A percentile compares a stretch with the other conserved stretches of the same genome.
Evolutionary conservation across 2,329 filamentous ascomycete species (phyloP).

Genomic region (Rutstroemia sp.): DNA sequence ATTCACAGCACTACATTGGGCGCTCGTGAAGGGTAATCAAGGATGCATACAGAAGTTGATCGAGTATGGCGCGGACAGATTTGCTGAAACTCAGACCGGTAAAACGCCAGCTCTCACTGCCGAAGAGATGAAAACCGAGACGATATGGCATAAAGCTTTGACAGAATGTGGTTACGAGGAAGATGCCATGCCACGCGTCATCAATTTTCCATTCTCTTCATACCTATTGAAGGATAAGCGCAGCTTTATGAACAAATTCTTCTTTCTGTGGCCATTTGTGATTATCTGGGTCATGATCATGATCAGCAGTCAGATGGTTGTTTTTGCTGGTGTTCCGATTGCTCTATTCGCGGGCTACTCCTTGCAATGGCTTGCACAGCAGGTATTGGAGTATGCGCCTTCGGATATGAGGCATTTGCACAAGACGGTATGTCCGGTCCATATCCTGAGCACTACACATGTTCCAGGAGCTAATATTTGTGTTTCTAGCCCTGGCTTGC

Average conservation of each 20-base stretch:
- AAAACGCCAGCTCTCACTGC: constrained; percentile 86
- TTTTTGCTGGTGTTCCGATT: constrained; percentile 70
- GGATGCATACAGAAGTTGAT: constrained; percentile 88
- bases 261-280: constrained; percentile 83
- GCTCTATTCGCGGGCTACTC: constrained; percentile 58
- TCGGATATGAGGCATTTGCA: constrained; percentile 85
- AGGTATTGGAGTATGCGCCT: constrained; percentile 74
- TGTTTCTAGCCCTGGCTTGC: constrained; percentile 73
- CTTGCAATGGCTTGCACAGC: constrained; percentile 70
- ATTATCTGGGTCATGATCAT: constrained; percentile 65
- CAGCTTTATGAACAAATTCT: constrained; percentile 72
- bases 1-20: constrained; percentile 94
- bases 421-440: constrained; percentile 59
- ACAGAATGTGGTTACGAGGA: constrained; percentile 77
- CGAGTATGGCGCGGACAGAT: constrained; percentile 92
- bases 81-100: constrained; percentile 79
- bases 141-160: constrained; percentile 76
- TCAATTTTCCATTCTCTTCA: constrained; percentile 65
- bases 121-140: constrained; percentile 78
- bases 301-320: constrained; percentile 64
- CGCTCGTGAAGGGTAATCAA: constrained; percentile 84
- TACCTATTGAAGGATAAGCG: constrained; percentile 70
- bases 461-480: neutral
- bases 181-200: constrained; percentile 62
- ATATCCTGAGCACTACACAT: neutral